These are phyloP conservation scores for Carex parvula DNA, from an alignment of 176 grass and related monocot species.

Conservation along the genomic window DNA sequence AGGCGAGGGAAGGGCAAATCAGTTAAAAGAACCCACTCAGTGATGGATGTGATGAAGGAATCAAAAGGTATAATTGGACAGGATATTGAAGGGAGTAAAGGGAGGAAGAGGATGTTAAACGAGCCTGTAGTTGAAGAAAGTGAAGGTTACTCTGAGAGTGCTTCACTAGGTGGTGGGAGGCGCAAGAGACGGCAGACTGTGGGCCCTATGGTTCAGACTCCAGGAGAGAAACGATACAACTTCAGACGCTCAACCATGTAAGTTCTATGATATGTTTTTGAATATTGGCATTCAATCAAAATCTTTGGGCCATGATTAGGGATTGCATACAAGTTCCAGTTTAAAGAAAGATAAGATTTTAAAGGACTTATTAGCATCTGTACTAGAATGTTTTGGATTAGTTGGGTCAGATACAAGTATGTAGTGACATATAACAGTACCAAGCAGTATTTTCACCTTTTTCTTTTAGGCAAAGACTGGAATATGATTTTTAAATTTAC, in stretches of 20 bases:
- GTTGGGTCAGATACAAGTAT: not conserved
- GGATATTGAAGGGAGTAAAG: constrained; percentile 4
- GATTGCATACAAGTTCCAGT: not conserved
- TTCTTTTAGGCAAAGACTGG: not conserved
- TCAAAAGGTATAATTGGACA: constrained; percentile 6
- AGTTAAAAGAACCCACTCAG: constrained; percentile 19
- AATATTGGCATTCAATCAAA: not conserved
- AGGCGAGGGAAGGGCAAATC: constrained; percentile 17
- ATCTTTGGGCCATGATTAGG: not conserved
- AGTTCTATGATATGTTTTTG: not conserved
- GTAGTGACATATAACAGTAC: not conserved
- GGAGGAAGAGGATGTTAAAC: constrained; percentile 20
- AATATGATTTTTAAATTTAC: not conserved
- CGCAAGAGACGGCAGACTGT: constrained; percentile 17
- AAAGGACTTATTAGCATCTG: not conserved
- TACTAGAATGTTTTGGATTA: not conserved
- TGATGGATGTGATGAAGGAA: constrained; percentile 23
- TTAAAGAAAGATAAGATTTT: not conserved
- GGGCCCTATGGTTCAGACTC: constrained; percentile 6
- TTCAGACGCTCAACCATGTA: constrained; percentile 27
- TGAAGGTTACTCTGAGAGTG: constrained; percentile 24
- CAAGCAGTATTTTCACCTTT: not conserved
- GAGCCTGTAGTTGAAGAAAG: constrained; percentile 14
- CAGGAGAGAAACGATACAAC: constrained; percentile 27
- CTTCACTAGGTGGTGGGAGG: constrained; percentile 15